Evolutionary conservation across 169 alveolate species (phyloP), one percentile per base, ranked within the genome.

Genomic region (Amoebophrya sp.): DNA sequence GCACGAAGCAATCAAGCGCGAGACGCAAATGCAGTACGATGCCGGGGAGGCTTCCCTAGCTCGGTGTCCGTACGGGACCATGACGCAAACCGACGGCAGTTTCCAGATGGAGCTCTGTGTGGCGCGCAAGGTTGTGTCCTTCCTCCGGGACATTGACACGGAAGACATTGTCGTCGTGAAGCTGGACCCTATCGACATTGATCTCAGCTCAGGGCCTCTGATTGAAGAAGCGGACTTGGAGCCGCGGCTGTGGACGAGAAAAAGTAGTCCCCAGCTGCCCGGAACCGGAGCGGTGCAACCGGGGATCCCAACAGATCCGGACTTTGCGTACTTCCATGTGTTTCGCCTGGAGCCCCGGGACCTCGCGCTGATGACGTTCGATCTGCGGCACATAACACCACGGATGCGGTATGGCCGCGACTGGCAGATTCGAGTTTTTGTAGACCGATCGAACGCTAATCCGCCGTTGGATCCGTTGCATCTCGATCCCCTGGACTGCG

Each of bases 301-400:
- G 77, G 41, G 40, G 33, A 40, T 40, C 29, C 54, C 77, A 10
- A 54, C 41, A 23, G 41, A 39, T 25, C 77, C 40, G 39, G 91
- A 89, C 91, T 39, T 39, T 12, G 91, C 40, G 18, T 40, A 89
- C 7, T 77, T 91, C 90, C 90, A 40, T 77, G 92, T 0, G 92
- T 92, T 77, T 40, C 23, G 32, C 10, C 89, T 92, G 25, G 55
- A 91, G 0, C 92, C 94, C 7, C 92, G 94, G 0, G 92, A 90
- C 33, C 66, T 90, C 53, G 66, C 94, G 66, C 33, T 92, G 39
- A 66, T 92, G 40, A 90, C 94, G 90, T 91, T 92, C 47, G 94
- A 92, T 77, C 40, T 92, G 47, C 92, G 94, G 39, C 94, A 90
- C 92, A 32, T 92, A 35, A 91, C 94, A 0, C 77, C 33, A 0